A percentile compares a stretch with the other conserved stretches of the same genome.
Conservation (phyloP, 2,329 filamentous ascomycete genomes). For the Sclerotinia nivalis region DNA sequence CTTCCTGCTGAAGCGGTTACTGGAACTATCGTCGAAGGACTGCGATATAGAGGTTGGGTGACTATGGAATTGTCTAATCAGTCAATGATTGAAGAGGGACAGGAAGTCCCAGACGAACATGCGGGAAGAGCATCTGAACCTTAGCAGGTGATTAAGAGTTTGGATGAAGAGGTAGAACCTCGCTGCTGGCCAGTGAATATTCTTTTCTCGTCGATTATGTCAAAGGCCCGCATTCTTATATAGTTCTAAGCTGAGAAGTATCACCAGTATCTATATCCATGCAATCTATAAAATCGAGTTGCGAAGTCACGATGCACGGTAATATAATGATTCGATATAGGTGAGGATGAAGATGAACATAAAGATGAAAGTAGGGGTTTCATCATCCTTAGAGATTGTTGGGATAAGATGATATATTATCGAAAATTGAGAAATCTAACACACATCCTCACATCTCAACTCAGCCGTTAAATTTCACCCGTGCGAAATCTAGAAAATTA, state of each 20-base stretch:
- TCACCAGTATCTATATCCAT: neutral
- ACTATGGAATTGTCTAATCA: conserved; percentile 61
- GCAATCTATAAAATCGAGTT: neutral
- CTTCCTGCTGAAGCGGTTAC: conserved; percentile 55
- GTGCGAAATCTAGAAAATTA: too few relatives aligned
- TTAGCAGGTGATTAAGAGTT: conserved; percentile 44
- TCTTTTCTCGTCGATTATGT: neutral
- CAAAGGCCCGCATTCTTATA: neutral
- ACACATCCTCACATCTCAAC: too few relatives aligned
- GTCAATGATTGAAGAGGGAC: conserved; percentile 49
- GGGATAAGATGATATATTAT: too few relatives aligned
- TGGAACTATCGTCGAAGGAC: conserved; percentile 49
- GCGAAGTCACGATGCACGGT: neutral
- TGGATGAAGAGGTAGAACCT: conserved; percentile 26
- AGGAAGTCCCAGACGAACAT: conserved; percentile 51
- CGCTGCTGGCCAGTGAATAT: neutral
- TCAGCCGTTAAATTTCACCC: too few relatives aligned
- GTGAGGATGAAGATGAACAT: too few relatives aligned
- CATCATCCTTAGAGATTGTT: too few relatives aligned
- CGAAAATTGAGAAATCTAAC: too few relatives aligned
- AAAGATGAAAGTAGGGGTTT: too few relatives aligned
- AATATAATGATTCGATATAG: too few relatives aligned
- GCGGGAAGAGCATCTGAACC: conserved; percentile 51
- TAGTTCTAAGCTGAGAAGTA: neutral
- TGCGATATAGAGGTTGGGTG: conserved; percentile 60